These are phyloP conservation scores for Leccinum truebloodii DNA, from an alignment of 768 basidiomycete species.

Conservation along the genomic window DNA sequence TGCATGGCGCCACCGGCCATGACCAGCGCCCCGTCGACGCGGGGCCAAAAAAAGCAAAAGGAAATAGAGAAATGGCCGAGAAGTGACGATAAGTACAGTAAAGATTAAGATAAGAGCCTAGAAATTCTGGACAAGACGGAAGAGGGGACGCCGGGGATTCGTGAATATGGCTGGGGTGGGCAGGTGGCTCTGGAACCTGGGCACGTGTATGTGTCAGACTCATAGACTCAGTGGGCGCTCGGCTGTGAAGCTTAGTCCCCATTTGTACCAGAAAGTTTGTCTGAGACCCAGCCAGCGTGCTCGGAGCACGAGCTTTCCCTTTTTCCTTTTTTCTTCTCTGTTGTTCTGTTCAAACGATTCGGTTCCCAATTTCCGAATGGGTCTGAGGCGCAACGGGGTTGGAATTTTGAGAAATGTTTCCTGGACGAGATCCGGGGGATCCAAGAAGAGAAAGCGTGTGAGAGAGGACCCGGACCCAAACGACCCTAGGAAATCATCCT, in stretches of 20 bases:
- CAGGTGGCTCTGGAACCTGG: not conserved
- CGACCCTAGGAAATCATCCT: not conserved
- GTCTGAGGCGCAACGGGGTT: slow-evolving; percentile 11
- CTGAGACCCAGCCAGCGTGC: slow-evolving; percentile 8
- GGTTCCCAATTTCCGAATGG: slow-evolving; percentile 26
- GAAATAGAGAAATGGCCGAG: not conserved
- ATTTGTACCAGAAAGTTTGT: not conserved
- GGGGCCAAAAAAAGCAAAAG: not conserved
- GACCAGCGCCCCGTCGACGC: not conserved
- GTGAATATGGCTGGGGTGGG: not conserved
- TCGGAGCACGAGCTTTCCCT: slow-evolving; percentile 14
- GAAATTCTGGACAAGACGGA: not conserved
- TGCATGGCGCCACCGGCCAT: not conserved
- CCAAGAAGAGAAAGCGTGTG: not conserved
- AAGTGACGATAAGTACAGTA: not conserved
- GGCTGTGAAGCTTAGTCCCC: not conserved
- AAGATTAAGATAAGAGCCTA: not conserved
- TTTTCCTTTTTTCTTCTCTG: not conserved
- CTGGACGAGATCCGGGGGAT: slow-evolving; percentile 6
- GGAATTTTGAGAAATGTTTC: not conserved
- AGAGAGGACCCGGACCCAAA: slow-evolving; percentile 13
- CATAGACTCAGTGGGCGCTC: not conserved
- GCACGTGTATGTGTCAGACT: not conserved
- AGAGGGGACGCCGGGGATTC: not conserved
- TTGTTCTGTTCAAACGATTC: not conserved